These are phyloP conservation scores for Starmera amethionina DNA, from an alignment of 805 yeast species.

Conservation along the genomic window DNA sequence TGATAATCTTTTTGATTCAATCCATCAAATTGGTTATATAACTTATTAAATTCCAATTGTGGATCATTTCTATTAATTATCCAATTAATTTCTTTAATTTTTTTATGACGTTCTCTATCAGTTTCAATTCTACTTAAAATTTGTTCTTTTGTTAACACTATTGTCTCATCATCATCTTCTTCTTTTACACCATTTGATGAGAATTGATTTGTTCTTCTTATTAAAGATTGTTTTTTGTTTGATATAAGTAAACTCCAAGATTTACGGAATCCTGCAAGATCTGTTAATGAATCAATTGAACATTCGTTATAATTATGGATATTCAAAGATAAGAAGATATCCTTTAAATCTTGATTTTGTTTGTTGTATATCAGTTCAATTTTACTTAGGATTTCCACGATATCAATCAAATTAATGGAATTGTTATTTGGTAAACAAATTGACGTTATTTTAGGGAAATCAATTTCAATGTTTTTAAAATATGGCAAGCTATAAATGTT, in stretches of 20 bases:
- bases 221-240: slow-evolving; percentile 9
- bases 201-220: slow-evolving; percentile 5
- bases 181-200: not conserved
- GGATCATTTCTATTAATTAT: slow-evolving; percentile 41
- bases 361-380: slow-evolving; percentile 9
- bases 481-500: slow-evolving; percentile 10
- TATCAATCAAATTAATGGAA: slow-evolving; percentile 11
- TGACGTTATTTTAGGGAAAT: slow-evolving; percentile 23
- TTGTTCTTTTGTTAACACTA: slow-evolving; percentile 32
- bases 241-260: slow-evolving; percentile 15
- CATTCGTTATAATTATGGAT: slow-evolving; percentile 1
- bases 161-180: not conserved
- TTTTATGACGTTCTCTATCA: slow-evolving; percentile 85
- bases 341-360: slow-evolving; percentile 2
- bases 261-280: slow-evolving; percentile 7
- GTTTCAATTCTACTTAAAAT: slow-evolving; percentile 78
- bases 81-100: slow-evolving; percentile 77
- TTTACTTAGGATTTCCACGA: slow-evolving; percentile 10
- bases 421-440: slow-evolving; percentile 25
- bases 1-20: slow-evolving; percentile 37
- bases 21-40: slow-evolving; percentile 26
- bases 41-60: slow-evolving; percentile 33
- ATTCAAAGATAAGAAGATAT: slow-evolving; percentile 1
- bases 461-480: slow-evolving; percentile 18
- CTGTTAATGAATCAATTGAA: not conserved